These are phyloP conservation scores for Blastobotrys petasosporus DNA, from an alignment of 1,139 yeast species.

Conservation along the genomic window DNA sequence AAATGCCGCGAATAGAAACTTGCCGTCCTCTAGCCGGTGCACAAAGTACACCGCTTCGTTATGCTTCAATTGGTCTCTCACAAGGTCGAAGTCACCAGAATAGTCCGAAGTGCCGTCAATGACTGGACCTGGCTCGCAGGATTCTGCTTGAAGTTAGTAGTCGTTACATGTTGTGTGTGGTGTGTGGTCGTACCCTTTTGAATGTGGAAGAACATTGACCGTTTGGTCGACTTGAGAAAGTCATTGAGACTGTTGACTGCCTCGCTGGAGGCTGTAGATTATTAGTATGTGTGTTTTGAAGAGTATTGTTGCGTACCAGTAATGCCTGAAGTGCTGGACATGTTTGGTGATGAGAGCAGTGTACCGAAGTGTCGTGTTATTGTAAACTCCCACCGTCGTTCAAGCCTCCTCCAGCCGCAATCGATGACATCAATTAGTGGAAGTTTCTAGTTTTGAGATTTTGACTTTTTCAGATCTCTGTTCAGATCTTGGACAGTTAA, in stretches of 20 bases:
- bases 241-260: constrained; percentile 41
- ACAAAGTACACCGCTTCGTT: constrained; percentile 59
- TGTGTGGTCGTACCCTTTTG: constrained; percentile 15
- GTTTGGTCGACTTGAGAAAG: constrained; percentile 30
- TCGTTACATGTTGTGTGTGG: neutral
- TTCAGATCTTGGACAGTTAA: too few species aligned
- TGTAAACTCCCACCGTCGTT: too few species aligned
- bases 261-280: constrained; percentile 40
- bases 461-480: too few species aligned
- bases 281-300: constrained; percentile 35
- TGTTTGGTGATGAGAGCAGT: constrained; percentile 21
- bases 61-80: constrained; percentile 39
- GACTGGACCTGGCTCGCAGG: constrained; percentile 30
- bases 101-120: constrained; percentile 31
- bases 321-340: constrained; percentile 74
- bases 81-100: constrained; percentile 35
- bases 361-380: too few species aligned
- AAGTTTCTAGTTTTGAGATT: too few species aligned
- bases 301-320: constrained; percentile 32
- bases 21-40: constrained; percentile 37
- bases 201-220: constrained; percentile 36
- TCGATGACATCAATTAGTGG: too few species aligned
- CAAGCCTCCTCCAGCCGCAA: too few species aligned
- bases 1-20: constrained; percentile 61
- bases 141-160: constrained; percentile 26